Percentiles rank a stretch among this genome's conserved stretches.
phyloP scores from a whole-genome alignment of 768 basidiomycete species.

The Termitomyces sp. region DNA sequence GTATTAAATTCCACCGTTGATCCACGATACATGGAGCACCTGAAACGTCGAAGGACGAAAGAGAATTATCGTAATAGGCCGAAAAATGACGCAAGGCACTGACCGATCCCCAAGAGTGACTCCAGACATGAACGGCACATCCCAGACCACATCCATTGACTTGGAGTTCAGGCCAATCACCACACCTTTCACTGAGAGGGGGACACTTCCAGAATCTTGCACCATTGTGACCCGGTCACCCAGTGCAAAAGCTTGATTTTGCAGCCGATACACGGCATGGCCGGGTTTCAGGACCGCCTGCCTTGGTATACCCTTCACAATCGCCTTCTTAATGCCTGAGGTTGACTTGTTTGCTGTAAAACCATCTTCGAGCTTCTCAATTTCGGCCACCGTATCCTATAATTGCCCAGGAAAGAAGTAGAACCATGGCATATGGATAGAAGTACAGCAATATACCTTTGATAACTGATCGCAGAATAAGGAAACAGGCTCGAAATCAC shows the following conservation, averaged over 20 bases:
- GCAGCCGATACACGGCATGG: conserved; percentile 84
- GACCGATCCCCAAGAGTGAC: conserved; percentile 80
- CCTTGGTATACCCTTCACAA: conserved; percentile 91
- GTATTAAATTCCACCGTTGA: conserved; percentile 82
- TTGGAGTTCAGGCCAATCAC: conserved; percentile 85
- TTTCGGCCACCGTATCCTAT: conserved; percentile 71
- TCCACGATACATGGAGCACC: conserved; percentile 91
- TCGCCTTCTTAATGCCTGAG: conserved; percentile 76
- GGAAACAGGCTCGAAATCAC: conserved; percentile 89
- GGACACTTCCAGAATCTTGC: conserved; percentile 89
- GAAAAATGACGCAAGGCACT: conserved; percentile 3
- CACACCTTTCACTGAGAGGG: conserved; percentile 87
- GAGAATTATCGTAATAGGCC: neutral
- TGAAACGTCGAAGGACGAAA: conserved; percentile 17
- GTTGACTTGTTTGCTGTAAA: conserved; percentile 56
- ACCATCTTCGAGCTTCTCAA: conserved; percentile 71
- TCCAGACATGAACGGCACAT: conserved; percentile 92
- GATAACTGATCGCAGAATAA: conserved; percentile 88
- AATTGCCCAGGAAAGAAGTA: neutral
- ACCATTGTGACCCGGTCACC: conserved; percentile 97
- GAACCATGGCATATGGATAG: neutral
- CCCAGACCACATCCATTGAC: conserved; percentile 95
- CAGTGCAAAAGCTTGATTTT: conserved; percentile 80
- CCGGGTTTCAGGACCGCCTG: conserved; percentile 91
- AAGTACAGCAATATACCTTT: conserved; percentile 44